Percentiles rank a stretch among this genome's conserved stretches.
These are phyloP conservation scores for Orbilia ellipsospora DNA, from an alignment of 2,329 filamentous ascomycete species.

Conservation along the genomic window DNA sequence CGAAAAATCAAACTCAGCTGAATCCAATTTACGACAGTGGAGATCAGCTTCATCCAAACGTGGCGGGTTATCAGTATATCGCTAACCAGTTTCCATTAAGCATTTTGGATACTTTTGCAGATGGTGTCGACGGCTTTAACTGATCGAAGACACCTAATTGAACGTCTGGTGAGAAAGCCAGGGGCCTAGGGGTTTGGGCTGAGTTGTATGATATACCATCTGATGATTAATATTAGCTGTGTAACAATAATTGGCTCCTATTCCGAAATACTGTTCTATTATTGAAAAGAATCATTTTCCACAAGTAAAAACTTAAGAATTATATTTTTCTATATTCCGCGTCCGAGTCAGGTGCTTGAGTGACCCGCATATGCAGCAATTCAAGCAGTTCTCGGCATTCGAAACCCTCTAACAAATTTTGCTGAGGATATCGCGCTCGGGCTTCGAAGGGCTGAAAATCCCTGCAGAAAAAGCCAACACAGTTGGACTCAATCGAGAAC, in stretches of 20 bases:
- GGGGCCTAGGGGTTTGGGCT: no score
- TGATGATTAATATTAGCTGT: no score
- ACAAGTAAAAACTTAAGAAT: no score
- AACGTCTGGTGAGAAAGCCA: no score
- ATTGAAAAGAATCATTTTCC: no score
- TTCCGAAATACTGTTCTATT: no score
- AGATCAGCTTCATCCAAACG: slow-evolving; percentile 74
- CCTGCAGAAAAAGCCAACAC: slow-evolving; percentile 6
- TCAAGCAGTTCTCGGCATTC: not conserved
- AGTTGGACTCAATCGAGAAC: not conserved
- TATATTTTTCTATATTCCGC: no score
- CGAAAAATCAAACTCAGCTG: slow-evolving; percentile 66
- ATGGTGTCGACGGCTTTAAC: slow-evolving; percentile 48
- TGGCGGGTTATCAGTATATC: slow-evolving; percentile 70
- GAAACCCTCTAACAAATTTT: not conserved
- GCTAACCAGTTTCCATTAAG: slow-evolving; percentile 70
- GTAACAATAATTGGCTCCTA: no score
- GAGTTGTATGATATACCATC: no score
- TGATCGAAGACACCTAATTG: not conserved
- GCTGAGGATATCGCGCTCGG: not conserved
- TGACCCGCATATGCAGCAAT: not conserved
- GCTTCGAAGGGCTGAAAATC: slow-evolving; percentile 20
- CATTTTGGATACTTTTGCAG: slow-evolving; percentile 64
- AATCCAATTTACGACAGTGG: slow-evolving; percentile 69
- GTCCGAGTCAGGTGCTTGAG: no score